Evolutionary conservation across 2,329 filamentous ascomycete genomes (phyloP).

Genomic region (Alternaria ventricosa): DNA sequence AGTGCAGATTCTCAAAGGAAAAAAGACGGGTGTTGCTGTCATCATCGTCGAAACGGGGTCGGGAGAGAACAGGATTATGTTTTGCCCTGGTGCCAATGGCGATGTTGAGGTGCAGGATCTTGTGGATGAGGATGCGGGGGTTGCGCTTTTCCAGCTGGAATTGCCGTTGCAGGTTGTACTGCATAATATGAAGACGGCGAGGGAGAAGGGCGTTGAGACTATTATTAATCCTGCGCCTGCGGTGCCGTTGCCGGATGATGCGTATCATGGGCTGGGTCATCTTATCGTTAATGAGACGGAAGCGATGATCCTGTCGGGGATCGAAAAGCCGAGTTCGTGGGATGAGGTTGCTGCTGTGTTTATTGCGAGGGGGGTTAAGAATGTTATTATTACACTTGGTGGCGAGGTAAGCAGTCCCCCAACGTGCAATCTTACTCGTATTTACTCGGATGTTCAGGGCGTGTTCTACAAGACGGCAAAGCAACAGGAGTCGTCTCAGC

Average conservation of each 20-base stretch:
- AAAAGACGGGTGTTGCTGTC: slow-evolving; percentile 57
- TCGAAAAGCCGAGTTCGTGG: slow-evolving; percentile 42
- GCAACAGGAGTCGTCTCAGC: slow-evolving; percentile 51
- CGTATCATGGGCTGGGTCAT: slow-evolving; percentile 73
- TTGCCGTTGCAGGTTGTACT: slow-evolving; percentile 52
- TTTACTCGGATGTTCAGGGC: slow-evolving; percentile 40
- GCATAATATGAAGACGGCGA: slow-evolving; percentile 46
- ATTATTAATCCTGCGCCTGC: slow-evolving; percentile 85
- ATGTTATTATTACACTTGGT: slow-evolving; percentile 85
- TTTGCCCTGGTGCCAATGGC: slow-evolving; percentile 57
- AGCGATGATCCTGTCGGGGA: slow-evolving; percentile 73
- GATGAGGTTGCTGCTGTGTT: slow-evolving; percentile 58
- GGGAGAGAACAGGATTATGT: slow-evolving; percentile 59
- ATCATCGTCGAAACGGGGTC: slow-evolving; percentile 57
- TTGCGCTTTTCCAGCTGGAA: slow-evolving; percentile 57
- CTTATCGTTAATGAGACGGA: slow-evolving; percentile 92
- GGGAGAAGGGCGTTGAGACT: slow-evolving; percentile 55
- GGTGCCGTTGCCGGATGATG: slow-evolving; percentile 68
- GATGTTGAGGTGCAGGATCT: slow-evolving; percentile 47
- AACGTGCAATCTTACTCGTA: background rate
- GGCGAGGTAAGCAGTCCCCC: slow-evolving; percentile 62
- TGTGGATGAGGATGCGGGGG: slow-evolving; percentile 49
- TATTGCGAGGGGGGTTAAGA: slow-evolving; percentile 71
- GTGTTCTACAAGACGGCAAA: slow-evolving; percentile 54
- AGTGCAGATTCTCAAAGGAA: slow-evolving; percentile 50